Evolutionary conservation across 345 rosid species (phyloP).

Genomic region (Cardamine occulta): DNA sequence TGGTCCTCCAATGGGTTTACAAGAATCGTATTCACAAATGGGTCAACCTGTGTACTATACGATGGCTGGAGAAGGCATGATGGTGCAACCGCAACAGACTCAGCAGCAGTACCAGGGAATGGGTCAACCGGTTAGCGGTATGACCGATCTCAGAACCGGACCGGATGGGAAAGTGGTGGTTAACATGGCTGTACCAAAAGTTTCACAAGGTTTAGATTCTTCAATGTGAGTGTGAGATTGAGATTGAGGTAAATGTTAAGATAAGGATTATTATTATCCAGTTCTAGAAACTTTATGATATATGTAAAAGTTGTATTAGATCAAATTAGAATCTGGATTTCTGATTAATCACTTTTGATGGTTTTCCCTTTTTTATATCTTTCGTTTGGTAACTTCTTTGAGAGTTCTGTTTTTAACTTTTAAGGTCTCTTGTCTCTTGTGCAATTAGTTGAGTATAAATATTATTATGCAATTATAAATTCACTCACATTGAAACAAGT

Average conservation of each 20-base stretch:
- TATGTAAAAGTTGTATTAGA: conserved; percentile 19
- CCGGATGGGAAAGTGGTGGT: conserved; percentile 40
- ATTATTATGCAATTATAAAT: neutral
- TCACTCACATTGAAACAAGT: neutral
- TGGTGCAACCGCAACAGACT: conserved; percentile 33
- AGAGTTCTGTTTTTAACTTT: neutral
- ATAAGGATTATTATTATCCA: conserved; percentile 9
- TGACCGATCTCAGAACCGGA: conserved; percentile 39
- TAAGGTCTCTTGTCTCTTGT: conserved; percentile 6
- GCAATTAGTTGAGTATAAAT: neutral
- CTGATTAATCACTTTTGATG: conserved; percentile 12
- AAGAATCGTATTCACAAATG: conserved; percentile 36
- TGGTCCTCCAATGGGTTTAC: conserved; percentile 39
- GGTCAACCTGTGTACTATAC: conserved; percentile 43
- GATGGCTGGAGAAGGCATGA: conserved; percentile 40
- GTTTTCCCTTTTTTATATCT: neutral
- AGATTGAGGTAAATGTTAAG: conserved; percentile 3
- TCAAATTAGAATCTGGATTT: conserved; percentile 12
- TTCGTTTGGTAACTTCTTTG: neutral
- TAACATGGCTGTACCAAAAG: conserved; percentile 27
- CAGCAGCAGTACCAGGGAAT: conserved; percentile 45
- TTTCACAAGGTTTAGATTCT: conserved; percentile 26
- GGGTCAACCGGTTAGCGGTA: conserved; percentile 39
- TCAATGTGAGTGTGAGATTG: conserved; percentile 29
- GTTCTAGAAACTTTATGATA: neutral